A percentile compares a stretch with the other conserved stretches of the same genome.
phyloP scores from a whole-genome alignment of 164 flowering plant genomes.

The Tetrastigma voinierianum region DNA sequence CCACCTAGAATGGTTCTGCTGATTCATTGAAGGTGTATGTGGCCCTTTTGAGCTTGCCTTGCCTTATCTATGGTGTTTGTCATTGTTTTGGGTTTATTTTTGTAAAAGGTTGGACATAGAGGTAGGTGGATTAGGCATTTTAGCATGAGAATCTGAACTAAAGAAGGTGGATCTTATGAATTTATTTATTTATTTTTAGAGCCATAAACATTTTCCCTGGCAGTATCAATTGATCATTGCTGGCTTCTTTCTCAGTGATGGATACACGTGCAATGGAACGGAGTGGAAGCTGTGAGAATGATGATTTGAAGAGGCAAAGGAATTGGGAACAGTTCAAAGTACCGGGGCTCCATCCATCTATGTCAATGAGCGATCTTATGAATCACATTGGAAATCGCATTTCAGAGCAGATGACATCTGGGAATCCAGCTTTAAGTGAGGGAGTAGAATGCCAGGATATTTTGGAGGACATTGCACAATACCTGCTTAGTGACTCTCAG shows the following conservation, averaged over 20 bases:
- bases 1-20: too few species aligned
- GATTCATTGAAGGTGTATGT: too few species aligned
- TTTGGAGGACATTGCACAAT: slow-evolving; percentile 63
- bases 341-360: slow-evolving; percentile 64
- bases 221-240: background rate
- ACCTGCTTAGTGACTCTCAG: slow-evolving; percentile 67
- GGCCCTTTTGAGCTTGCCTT: too few species aligned
- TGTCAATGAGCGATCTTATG: slow-evolving; percentile 79
- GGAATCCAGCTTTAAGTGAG: slow-evolving; percentile 38
- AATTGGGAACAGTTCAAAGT: slow-evolving; percentile 54
- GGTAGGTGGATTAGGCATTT: too few species aligned
- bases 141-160: too few species aligned
- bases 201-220: background rate
- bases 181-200: background rate
- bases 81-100: too few species aligned
- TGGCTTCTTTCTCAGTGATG: slow-evolving; percentile 33
- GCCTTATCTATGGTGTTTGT: too few species aligned
- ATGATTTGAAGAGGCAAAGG: slow-evolving; percentile 21
- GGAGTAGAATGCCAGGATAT: slow-evolving; percentile 38
- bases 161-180: too few species aligned
- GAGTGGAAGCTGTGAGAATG: slow-evolving; percentile 26
- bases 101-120: too few species aligned
- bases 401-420: slow-evolving; percentile 59
- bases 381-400: slow-evolving; percentile 64
- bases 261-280: slow-evolving; percentile 49